Evolutionary conservation across 148 eudicot genomes (phyloP).

Genomic region (Limonium bicolor): DNA sequence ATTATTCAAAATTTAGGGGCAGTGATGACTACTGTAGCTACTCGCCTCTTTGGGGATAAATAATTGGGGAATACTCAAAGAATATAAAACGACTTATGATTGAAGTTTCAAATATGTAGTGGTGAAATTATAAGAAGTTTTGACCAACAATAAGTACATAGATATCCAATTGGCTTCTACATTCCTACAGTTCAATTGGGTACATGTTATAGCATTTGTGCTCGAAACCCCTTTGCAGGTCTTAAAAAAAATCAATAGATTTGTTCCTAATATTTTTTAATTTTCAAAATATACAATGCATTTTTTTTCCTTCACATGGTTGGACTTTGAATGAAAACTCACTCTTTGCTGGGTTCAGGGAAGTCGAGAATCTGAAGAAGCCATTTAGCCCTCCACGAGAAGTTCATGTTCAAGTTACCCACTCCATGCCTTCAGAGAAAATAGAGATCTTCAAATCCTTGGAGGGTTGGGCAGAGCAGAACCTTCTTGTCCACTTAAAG

Average conservation of each 20-base stretch:
- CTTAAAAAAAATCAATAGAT: background rate
- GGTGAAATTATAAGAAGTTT: no score
- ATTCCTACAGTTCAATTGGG: no score
- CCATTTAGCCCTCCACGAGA: conserved; percentile 29
- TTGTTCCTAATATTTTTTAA: background rate
- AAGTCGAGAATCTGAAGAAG: conserved; percentile 8
- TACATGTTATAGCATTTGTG: conserved; percentile 1
- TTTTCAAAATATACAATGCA: conserved; percentile 3
- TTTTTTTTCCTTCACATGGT: conserved; percentile 6
- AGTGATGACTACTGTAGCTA: no score
- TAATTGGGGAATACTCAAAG: no score
- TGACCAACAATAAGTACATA: no score
- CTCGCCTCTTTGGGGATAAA: no score
- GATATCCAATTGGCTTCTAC: background rate
- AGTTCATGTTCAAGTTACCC: conserved; percentile 23
- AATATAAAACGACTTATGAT: no score
- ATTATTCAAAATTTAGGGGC: no score
- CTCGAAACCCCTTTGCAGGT: background rate
- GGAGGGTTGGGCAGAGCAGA: conserved; percentile 33
- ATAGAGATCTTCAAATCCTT: conserved; percentile 28
- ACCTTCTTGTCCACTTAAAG: conserved; percentile 22
- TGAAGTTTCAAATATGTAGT: no score
- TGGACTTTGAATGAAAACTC: no score
- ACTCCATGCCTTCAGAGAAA: conserved; percentile 32
- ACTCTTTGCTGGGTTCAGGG: background rate